Base-by-base conservation (phyloP, 345 rosid genomes). In the Eutrema yunnanense region DNA sequence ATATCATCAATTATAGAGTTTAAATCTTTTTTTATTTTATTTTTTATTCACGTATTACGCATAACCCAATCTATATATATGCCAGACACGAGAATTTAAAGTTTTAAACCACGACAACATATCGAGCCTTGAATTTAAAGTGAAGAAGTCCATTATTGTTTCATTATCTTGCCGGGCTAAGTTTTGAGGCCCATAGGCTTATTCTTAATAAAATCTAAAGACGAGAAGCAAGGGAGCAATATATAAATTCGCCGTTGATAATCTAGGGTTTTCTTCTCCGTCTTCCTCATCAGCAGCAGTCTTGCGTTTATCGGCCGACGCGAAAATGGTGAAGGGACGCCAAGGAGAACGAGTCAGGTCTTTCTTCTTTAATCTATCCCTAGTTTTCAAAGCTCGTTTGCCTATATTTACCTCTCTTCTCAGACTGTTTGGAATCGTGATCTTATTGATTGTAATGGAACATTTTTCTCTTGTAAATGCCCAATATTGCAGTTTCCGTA, bases 291-390 rank as follows among this genome's bases (percentile, higher is more conserved):
- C 14, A 50, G 73, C 62, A 33, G 76, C 63, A 51, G 63, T 46
- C 62, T 53, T 41, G 63, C 0, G 59, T 16, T 42, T 11, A 22
- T 71, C 69, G 38, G 49, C 77, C 37, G 61, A 50, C 4, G 4
- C 64, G 59, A 81, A 75, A 81, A 88, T 88, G 93, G 93, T 86
- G 81, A 86, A 88, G 79, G 89, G 85, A 65, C 83, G 94, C 30
- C 90, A 88, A 78, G 93, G 93, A 73, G 93, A 88, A 73, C 82
- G 90, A 10, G 81, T 83, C 77, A 84, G 90, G 90, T 86, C 65
- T 6, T 42, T 51, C 32, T 62, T 49, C 10, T 27, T 16, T 22
- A 26, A 32, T 62, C 53, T 12, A 9, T 33, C 26, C 2, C 3
- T 33, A 13, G 6, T 6, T 9, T 46, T 65, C n/a, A 2, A 6